These are phyloP conservation scores for Capniomyces stellatus DNA, from an alignment of 371 early-diverging fungal genomes.

Conservation along the genomic window DNA sequence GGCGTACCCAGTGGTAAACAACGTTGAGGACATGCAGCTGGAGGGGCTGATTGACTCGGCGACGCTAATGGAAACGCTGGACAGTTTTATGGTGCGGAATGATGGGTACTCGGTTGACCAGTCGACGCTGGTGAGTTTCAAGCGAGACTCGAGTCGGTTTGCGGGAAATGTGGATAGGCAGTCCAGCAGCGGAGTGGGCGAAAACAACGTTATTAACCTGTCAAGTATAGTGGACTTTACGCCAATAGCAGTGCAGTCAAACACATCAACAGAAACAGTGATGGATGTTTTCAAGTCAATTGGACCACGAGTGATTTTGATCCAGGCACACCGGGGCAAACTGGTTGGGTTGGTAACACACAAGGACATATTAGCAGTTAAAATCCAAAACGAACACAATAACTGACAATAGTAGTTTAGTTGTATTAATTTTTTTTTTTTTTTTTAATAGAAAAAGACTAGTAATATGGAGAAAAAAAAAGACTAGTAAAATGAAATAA, in stretches of 20 bases:
- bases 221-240: conserved; percentile 59
- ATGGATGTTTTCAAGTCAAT: conserved; percentile 82
- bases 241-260: conserved; percentile 65
- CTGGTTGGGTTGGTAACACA: conserved; percentile 55
- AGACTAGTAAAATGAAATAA: background rate
- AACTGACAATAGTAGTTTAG: too few relatives aligned
- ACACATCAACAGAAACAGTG: conserved; percentile 67
- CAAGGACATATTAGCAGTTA: conserved; percentile 41
- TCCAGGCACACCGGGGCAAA: conserved; percentile 40
- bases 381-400: background rate
- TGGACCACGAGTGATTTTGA: conserved; percentile 56
- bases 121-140: background rate
- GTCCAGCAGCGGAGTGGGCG: background rate
- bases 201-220: conserved; percentile 31
- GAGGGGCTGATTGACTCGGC: conserved; percentile 66
- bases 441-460: background rate
- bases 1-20: conserved; percentile 78
- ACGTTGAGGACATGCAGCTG: conserved; percentile 36
- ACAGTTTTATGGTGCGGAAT: too few relatives aligned
- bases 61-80: background rate
- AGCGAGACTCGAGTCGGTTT: background rate
- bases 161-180: background rate
- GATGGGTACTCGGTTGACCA: too few relatives aligned
- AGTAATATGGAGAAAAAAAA: background rate
- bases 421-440: too few relatives aligned